A percentile compares a stretch with the other conserved stretches of the same genome.
phyloP scores from a whole-genome alignment of 352 stramenopile species.

The Achlya hypogyna region DNA sequence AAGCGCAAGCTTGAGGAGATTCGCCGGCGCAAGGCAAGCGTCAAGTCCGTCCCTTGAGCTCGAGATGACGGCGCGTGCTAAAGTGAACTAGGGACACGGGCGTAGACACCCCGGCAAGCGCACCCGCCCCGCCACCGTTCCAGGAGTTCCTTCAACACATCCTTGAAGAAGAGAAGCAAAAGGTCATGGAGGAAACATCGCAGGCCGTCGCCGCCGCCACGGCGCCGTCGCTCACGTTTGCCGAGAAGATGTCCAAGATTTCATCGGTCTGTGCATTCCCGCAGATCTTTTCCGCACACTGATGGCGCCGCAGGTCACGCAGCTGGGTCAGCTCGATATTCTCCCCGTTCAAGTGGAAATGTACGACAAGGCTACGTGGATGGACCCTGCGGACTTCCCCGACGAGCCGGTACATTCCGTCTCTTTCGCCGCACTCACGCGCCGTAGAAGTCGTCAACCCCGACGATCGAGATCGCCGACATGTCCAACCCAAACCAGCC shows the following conservation, averaged over 20 bases:
- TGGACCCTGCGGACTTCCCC: conserved; percentile 17
- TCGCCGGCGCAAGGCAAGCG: conserved; percentile 67
- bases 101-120: background rate
- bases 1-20: conserved; percentile 87
- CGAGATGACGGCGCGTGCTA: background rate
- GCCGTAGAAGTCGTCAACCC: background rate
- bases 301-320: background rate
- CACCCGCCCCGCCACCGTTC: background rate
- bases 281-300: background rate
- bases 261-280: background rate
- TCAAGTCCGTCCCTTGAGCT: conserved; percentile 32
- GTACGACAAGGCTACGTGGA: conserved; percentile 20
- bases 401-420: background rate
- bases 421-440: background rate
- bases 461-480: background rate
- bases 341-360: conserved; percentile 13
- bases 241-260: conserved; percentile 17
- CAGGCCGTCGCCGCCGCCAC: background rate
- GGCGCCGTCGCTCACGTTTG: conserved; percentile 4
- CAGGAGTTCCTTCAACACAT: conserved; percentile 19
- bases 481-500: background rate
- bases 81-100: background rate
- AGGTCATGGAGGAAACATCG: conserved; percentile 36
- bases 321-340: conserved; percentile 15
- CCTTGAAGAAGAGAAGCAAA: conserved; percentile 47